Evolutionary conservation across 768 basidiomycete genomes (phyloP), one percentile per base, ranked within the genome.

Genomic region (Russula dissimulans): DNA sequence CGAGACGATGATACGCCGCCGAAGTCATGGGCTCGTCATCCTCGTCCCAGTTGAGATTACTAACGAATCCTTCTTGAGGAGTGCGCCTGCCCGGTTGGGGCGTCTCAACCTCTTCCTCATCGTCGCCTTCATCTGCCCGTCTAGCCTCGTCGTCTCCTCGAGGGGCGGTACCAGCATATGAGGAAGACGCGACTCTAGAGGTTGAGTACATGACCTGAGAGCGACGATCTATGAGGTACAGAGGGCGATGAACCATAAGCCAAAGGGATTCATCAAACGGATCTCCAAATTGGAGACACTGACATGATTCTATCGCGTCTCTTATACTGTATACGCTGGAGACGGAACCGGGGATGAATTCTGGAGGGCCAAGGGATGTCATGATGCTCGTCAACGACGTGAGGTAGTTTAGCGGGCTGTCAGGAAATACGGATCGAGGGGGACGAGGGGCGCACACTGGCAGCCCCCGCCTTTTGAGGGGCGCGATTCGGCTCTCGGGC

Each of bases 161-260:
- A 32, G 46, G 8, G 5, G 44, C 2, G 1, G 15, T n/a, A 18
- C 38, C 43, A 32, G 31, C 47, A 43, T 22, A 49, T 5, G 63
- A 36, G 49, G 58, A 32, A 32, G 62, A 39, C 18, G 53, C 29
- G 9, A 60, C 54, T 52, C 52, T 52, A 9, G 52, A 36, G 3
- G 53, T 49, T 34, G 54, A 60, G 7, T 31, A 51, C 26, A 63
- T 47, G 36, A 57, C 39, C 26, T 64, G 59, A 10, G 63, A 57
- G 52, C 65, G 65, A 44, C 63, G 65, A 56, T 66, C 65, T 66
- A 46, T 11, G 34, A 26, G 22, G 22, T 26, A 26, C 22, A 26
- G 22, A 26, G 22, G 17, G n/a, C 18, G 42, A 58, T 31, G 17
- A 48, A 29, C 14, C 14, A 39, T 61, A 42, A 53, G 46, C 22